Percentiles rank a stretch among this genome's conserved stretches.
These are phyloP conservation scores for Podila epicladia DNA, from an alignment of 192 early-diverging fungal genomes.

Conservation along the genomic window DNA sequence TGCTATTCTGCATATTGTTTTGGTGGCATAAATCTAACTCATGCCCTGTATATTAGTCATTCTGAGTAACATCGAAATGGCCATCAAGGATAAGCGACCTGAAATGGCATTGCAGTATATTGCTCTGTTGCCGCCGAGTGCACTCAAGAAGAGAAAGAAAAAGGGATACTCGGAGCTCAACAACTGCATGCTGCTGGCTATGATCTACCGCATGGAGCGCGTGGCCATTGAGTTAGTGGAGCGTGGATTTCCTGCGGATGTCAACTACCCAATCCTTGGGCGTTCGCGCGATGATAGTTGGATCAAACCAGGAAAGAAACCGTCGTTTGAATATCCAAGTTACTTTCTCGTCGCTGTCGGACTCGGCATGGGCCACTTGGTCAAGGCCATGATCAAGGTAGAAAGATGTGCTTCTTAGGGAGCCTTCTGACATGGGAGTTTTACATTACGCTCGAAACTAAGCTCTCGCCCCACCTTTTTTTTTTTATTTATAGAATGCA, in stretches of 20 bases:
- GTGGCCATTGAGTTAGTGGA: slow-evolving; percentile 52
- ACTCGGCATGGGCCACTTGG: slow-evolving; percentile 49
- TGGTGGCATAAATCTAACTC: too few species aligned
- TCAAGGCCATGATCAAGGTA: slow-evolving; percentile 55
- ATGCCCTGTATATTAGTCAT: slow-evolving; percentile 22
- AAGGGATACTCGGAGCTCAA: slow-evolving; percentile 47
- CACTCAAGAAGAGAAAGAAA: slow-evolving; percentile 57
- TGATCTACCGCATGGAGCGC: slow-evolving; percentile 54
- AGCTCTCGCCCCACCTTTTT: neutral
- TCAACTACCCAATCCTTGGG: slow-evolving; percentile 53
- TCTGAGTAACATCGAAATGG: slow-evolving; percentile 51
- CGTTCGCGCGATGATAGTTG: slow-evolving; percentile 39
- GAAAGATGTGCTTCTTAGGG: neutral
- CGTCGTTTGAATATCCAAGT: slow-evolving; percentile 53
- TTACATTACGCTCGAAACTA: neutral
- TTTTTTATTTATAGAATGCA: slow-evolving; percentile 23
- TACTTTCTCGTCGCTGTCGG: slow-evolving; percentile 56
- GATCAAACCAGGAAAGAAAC: slow-evolving; percentile 32
- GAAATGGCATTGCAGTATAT: slow-evolving; percentile 50
- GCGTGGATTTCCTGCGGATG: slow-evolving; percentile 51
- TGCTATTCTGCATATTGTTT: too few species aligned
- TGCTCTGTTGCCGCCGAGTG: slow-evolving; percentile 33
- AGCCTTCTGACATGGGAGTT: too few species aligned
- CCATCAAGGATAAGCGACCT: slow-evolving; percentile 52
- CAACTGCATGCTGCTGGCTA: slow-evolving; percentile 52